phyloP scores from a whole-genome alignment of 23 red algal species.

The Gracilaria domingensis region DNA sequence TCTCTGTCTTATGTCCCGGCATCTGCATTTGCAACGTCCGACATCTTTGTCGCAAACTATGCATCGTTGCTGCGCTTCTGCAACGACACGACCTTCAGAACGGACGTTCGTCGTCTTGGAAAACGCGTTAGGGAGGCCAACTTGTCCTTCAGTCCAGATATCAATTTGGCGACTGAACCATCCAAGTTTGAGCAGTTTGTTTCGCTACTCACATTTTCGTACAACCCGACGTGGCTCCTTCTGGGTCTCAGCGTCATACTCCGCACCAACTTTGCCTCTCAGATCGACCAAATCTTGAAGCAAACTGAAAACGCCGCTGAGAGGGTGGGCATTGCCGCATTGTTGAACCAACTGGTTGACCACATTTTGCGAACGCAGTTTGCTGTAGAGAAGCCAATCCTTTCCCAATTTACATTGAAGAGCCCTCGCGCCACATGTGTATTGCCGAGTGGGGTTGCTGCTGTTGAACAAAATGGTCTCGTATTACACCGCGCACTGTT shows the following conservation, averaged over 20 bases:
- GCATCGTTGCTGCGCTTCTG: constrained; percentile 22
- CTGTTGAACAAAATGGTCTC: constrained; percentile 18
- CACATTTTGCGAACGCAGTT: constrained; percentile 26
- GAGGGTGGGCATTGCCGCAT: not conserved
- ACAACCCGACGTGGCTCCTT: constrained; percentile 55
- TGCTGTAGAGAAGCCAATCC: not conserved
- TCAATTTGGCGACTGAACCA: constrained; percentile 28
- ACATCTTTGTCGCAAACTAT: not conserved
- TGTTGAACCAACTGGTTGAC: constrained; percentile 32
- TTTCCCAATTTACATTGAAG: not conserved
- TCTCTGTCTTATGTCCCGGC: not conserved
- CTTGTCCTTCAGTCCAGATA: constrained; percentile 21
- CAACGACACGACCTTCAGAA: not conserved
- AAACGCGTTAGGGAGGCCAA: not conserved
- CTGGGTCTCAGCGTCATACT: constrained; percentile 44
- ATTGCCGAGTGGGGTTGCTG: not conserved
- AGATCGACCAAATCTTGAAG: constrained; percentile 23
- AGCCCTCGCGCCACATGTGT: not conserved
- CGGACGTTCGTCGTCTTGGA: constrained; percentile 5
- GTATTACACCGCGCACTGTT: constrained; percentile 25
- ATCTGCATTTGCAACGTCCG: not conserved
- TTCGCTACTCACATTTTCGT: constrained; percentile 21
- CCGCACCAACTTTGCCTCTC: constrained; percentile 22
- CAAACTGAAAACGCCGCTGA: not conserved
- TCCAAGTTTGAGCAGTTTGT: constrained; percentile 16